These are phyloP conservation scores for Phytophthora podocarpi DNA, from an alignment of 352 stramenopile genomes.

Conservation along the genomic window DNA sequence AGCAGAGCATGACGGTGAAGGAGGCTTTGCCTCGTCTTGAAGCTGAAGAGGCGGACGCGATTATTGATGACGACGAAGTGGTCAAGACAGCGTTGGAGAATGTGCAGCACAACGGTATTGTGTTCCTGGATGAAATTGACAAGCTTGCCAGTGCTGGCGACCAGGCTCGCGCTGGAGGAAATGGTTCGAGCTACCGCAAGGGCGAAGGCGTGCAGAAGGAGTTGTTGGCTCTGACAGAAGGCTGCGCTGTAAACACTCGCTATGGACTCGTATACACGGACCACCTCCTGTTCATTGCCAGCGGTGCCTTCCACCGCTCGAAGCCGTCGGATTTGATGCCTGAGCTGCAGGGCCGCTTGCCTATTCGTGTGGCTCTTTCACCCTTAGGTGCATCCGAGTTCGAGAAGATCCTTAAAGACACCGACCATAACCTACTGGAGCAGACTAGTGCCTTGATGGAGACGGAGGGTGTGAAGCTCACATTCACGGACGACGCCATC, in stretches of 20 bases:
- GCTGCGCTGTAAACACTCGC: constrained; percentile 95
- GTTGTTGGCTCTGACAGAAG: constrained; percentile 98
- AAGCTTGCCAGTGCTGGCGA: constrained; percentile 94
- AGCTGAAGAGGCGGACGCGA: constrained; percentile 71
- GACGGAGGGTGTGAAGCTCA: constrained; percentile 94
- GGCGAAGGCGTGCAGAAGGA: constrained; percentile 99
- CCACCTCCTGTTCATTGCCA: constrained; percentile 99
- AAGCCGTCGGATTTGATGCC: constrained; percentile 98
- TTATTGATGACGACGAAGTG: constrained; percentile 80
- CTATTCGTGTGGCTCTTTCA: constrained; percentile 98
- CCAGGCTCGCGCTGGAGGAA: constrained; percentile 71
- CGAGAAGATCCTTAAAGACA: constrained; percentile 98
- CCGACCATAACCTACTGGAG: constrained; percentile 93
- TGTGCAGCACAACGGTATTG: constrained; percentile 98
- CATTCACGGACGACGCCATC: constrained; percentile 96
- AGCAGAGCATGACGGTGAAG: constrained; percentile 72
- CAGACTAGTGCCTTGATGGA: constrained; percentile 97
- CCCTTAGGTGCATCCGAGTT: constrained; percentile 97
- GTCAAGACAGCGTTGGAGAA: constrained; percentile 77
- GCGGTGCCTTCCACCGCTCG: constrained; percentile 95
- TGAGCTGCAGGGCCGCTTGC: constrained; percentile 97
- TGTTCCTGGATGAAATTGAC: constrained; percentile 99
- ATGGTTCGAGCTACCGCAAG: constrained; percentile 88
- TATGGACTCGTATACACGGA: constrained; percentile 96
- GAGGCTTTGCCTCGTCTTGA: constrained; percentile 76